Conservation (phyloP, 2,329 filamentous ascomycete species). For the Alternaria burnsii region DNA sequence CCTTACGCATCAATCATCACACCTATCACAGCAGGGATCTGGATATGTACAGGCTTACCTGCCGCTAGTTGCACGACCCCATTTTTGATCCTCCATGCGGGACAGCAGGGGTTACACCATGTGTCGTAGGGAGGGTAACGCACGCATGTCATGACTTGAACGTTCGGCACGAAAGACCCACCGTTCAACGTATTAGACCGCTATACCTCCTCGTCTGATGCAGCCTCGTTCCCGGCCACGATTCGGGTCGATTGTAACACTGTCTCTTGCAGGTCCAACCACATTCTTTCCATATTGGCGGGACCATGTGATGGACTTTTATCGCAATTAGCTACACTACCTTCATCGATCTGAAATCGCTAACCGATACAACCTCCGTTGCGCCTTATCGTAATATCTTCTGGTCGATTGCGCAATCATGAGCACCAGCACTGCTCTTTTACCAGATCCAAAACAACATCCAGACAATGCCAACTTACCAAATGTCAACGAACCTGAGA, state of each 20-base stretch:
- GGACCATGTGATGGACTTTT: conserved; percentile 13
- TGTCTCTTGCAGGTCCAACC: conserved; percentile 1
- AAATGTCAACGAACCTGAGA: conserved; percentile 39
- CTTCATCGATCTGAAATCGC: not conserved
- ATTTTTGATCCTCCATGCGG: conserved; percentile 27
- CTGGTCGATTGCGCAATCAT: conserved; percentile 6
- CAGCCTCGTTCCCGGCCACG: conserved; percentile 9
- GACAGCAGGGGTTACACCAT: conserved; percentile 22
- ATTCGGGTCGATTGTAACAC: not conserved
- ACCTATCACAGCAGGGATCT: conserved; percentile 15
- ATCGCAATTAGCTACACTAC: conserved; percentile 6
- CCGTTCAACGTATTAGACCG: conserved; percentile 17
- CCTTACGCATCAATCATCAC: conserved; percentile 16
- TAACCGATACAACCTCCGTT: not conserved
- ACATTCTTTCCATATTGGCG: not conserved
- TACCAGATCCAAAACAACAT: conserved; percentile 21
- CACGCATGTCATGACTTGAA: conserved; percentile 18
- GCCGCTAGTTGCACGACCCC: conserved; percentile 24
- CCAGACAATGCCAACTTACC: conserved; percentile 43
- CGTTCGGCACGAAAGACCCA: conserved; percentile 9
- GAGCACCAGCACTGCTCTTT: not conserved
- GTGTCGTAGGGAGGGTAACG: conserved; percentile 17
- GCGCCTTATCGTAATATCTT: not conserved
- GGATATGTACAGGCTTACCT: conserved; percentile 19
- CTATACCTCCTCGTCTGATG: conserved; percentile 7